These are phyloP conservation scores for Sclerotinia glacialis DNA, from an alignment of 2,329 filamentous ascomycete genomes.

Conservation along the genomic window DNA sequence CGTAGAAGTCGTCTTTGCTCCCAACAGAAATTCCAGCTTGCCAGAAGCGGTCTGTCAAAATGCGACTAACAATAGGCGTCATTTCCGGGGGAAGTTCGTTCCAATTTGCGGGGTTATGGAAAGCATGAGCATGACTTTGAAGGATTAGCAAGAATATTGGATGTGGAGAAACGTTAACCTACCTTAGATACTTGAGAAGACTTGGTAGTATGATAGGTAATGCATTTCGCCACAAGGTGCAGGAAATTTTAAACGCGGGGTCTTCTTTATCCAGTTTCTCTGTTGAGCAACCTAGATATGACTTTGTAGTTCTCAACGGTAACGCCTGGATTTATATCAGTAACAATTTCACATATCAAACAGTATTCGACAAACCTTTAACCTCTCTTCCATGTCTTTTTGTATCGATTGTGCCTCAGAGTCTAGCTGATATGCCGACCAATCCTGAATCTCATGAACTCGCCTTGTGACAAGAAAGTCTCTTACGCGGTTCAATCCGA, in stretches of 20 bases:
- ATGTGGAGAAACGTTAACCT: conserved; percentile 37
- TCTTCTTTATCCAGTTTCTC: conserved; percentile 79
- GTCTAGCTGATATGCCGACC: conserved; percentile 75
- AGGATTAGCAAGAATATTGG: conserved; percentile 47
- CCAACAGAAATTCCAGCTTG: conserved; percentile 95
- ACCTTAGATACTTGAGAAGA: conserved; percentile 73
- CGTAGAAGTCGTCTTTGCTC: conserved; percentile 95
- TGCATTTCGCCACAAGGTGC: conserved; percentile 78
- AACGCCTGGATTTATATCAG: conserved; percentile 47
- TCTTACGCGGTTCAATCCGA: conserved; percentile 77
- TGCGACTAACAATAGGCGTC: conserved; percentile 71
- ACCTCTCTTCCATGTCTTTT: conserved; percentile 70
- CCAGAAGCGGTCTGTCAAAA: conserved; percentile 95
- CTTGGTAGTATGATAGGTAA: conserved; percentile 82
- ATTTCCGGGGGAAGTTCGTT: conserved; percentile 70
- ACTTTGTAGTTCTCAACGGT: conserved; percentile 83
- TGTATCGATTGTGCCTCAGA: conserved; percentile 77
- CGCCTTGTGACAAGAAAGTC: conserved; percentile 71
- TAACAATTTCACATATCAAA: background rate
- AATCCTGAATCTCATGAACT: conserved; percentile 76
- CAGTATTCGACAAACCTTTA: conserved; percentile 50
- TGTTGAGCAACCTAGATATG: conserved; percentile 86
- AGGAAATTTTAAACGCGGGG: conserved; percentile 70
- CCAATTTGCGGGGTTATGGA: conserved; percentile 87
- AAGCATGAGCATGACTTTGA: conserved; percentile 81